Conservation (phyloP, 139 green algal species). For the Haematococcus sp. region DNA sequence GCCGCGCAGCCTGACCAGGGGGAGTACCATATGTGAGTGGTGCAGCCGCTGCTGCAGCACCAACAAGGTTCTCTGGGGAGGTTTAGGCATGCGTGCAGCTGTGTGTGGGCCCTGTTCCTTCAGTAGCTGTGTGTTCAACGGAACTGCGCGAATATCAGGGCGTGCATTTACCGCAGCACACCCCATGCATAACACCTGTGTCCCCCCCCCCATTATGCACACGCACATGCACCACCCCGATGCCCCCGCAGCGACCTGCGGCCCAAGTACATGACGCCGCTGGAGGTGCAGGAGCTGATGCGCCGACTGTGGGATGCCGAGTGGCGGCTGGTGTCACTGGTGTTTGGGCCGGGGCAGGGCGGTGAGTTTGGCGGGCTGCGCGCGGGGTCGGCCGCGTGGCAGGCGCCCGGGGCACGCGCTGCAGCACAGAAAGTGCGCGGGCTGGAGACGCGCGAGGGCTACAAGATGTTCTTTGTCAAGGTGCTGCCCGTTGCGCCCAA, state of each 20-base stretch:
- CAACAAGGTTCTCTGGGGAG: too few species aligned
- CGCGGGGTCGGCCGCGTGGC: neutral
- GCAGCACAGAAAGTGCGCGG: constrained; percentile 11
- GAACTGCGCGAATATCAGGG: too few species aligned
- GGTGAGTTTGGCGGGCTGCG: neutral
- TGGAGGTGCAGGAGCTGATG: constrained; percentile 76
- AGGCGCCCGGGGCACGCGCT: neutral
- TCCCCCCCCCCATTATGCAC: too few species aligned
- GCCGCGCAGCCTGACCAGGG: too few species aligned
- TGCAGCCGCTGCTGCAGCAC: neutral
- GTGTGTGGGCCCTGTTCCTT: too few species aligned
- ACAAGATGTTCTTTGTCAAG: constrained; percentile 88
- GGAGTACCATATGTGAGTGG: too few species aligned
- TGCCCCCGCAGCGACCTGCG: constrained; percentile 8
- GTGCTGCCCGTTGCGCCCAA: constrained; percentile 88
- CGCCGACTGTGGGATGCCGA: constrained; percentile 73
- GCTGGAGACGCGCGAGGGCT: constrained; percentile 11
- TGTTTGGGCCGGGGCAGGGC: constrained; percentile 50
- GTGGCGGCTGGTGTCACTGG: constrained; percentile 57
- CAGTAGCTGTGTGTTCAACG: too few species aligned
- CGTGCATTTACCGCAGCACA: too few species aligned
- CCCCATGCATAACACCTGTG: too few species aligned
- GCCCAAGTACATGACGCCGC: constrained; percentile 69
- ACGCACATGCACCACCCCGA: too few species aligned
- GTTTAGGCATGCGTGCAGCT: too few species aligned